Evolutionary conservation across 2,329 filamentous ascomycete species (phyloP).

Genomic region (Phyllosticta paracitricarpa): DNA sequence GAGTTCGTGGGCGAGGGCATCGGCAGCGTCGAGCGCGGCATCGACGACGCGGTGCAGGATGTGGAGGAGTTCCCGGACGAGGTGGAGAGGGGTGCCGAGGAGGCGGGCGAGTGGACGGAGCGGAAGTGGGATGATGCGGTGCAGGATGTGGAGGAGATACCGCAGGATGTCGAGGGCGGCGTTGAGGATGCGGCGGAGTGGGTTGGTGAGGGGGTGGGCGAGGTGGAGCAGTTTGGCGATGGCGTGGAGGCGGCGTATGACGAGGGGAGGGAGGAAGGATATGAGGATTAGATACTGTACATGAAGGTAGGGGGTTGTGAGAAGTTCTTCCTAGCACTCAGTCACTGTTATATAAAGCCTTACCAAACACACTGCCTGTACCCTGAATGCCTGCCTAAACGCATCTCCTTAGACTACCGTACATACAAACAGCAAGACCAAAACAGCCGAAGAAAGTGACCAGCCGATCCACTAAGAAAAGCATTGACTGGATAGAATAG

Average conservation of each 20-base stretch:
- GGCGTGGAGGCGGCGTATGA: conserved; percentile 11
- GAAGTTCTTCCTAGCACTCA: no score
- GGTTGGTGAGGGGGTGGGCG: conserved; percentile 32
- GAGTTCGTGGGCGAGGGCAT: conserved; percentile 32
- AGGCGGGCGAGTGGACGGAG: conserved; percentile 18
- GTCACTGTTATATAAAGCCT: no score
- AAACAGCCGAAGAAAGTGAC: no score
- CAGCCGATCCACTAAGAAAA: no score
- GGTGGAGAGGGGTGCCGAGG: conserved; percentile 15
- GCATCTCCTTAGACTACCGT: no score
- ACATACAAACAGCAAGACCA: no score
- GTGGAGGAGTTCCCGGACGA: conserved; percentile 28
- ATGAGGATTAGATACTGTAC: not conserved
- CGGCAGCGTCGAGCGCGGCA: conserved; percentile 24
- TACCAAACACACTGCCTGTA: no score
- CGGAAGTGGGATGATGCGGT: conserved; percentile 19
- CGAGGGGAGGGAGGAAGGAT: conserved; percentile 5
- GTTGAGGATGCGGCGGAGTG: conserved; percentile 29
- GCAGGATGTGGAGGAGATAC: conserved; percentile 24
- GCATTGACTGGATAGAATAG: no score
- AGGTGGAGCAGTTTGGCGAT: conserved; percentile 26
- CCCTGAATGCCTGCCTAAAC: no score
- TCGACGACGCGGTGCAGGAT: conserved; percentile 17
- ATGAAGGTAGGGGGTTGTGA: no score
- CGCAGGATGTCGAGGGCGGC: conserved; percentile 25